These are phyloP conservation scores for Mycena sanguinolenta DNA, from an alignment of 768 basidiomycete genomes.

Conservation along the genomic window DNA sequence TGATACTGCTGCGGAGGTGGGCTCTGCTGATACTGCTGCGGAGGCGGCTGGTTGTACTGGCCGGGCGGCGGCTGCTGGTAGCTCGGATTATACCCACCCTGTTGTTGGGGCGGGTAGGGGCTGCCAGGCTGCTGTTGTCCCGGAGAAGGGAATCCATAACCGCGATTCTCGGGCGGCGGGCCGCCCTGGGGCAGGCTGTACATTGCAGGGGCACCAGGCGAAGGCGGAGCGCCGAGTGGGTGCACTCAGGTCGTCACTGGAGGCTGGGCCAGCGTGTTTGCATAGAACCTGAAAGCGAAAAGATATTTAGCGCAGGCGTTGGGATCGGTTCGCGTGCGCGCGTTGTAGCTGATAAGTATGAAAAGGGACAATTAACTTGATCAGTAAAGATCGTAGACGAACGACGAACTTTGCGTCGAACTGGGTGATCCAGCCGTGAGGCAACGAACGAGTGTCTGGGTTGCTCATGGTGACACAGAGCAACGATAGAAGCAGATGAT, in stretches of 20 bases:
- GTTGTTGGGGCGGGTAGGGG: conserved; percentile 30
- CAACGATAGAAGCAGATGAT: background rate
- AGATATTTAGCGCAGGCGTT: too few relatives aligned
- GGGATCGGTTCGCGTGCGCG: too few relatives aligned
- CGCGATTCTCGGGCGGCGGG: conserved; percentile 58
- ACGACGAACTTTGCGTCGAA: conserved; percentile 72
- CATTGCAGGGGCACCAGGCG: conserved; percentile 52
- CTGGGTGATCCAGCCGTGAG: conserved; percentile 80
- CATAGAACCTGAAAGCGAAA: too few relatives aligned
- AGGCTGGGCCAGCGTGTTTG: too few relatives aligned
- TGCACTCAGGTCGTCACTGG: conserved; percentile 79
- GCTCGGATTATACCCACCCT: conserved; percentile 36
- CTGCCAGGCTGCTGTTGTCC: conserved; percentile 13
- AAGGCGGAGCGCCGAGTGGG: conserved; percentile 65
- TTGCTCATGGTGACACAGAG: conserved; percentile 55
- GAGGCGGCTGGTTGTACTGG: too few relatives aligned
- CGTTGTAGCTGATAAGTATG: conserved; percentile 75
- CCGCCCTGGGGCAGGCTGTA: conserved; percentile 59
- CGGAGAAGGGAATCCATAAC: conserved; percentile 29
- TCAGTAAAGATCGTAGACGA: conserved; percentile 38
- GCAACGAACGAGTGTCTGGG: conserved; percentile 71
- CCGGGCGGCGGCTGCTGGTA: conserved; percentile 32
- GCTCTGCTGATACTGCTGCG: conserved; percentile 43
- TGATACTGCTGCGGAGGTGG: conserved; percentile 42
- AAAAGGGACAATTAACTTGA: conserved; percentile 34